Evolutionary conservation across 371 early-diverging fungal species (phyloP).

Genomic region (Mortierella sp.): DNA sequence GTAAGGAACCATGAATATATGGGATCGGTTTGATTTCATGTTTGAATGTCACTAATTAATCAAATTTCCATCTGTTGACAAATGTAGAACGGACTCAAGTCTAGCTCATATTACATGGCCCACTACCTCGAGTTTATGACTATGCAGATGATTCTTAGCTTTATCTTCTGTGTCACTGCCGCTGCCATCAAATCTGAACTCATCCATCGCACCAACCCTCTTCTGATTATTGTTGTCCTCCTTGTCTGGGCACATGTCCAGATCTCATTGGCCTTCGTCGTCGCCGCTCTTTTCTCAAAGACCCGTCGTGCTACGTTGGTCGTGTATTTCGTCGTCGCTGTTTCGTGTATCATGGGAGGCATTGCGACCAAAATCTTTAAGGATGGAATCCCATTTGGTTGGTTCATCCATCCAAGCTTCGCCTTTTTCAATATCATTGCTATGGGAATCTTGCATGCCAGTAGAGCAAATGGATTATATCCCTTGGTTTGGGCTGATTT

Average conservation of each 20-base stretch:
- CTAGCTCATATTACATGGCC: constrained; percentile 66
- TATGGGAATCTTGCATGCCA: constrained; percentile 43
- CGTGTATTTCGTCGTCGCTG: constrained; percentile 68
- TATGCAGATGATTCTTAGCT: constrained; percentile 67
- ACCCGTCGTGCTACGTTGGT: constrained; percentile 63
- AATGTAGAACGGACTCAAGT: constrained; percentile 72
- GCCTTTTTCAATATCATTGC: constrained; percentile 40
- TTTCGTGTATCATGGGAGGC: constrained; percentile 57
- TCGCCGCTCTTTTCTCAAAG: constrained; percentile 68
- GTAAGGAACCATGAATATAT: constrained; percentile 13
- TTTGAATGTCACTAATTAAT: background rate
- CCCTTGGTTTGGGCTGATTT: constrained; percentile 38
- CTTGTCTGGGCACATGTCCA: constrained; percentile 75
- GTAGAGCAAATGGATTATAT: constrained; percentile 31
- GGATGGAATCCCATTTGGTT: constrained; percentile 28
- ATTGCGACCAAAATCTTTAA: constrained; percentile 33
- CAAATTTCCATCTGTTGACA: background rate
- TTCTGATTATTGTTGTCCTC: constrained; percentile 66
- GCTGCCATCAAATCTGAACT: constrained; percentile 61
- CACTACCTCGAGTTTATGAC: constrained; percentile 76
- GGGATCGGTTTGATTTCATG: too few relatives aligned
- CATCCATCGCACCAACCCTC: constrained; percentile 66
- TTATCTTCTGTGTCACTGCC: constrained; percentile 70
- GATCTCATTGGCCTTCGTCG: constrained; percentile 70
- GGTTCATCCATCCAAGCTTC: constrained; percentile 52